Evolutionary conservation across 768 basidiomycete species (phyloP), one percentile per base, ranked within the genome.

Genomic region (Suillus ampliporus): DNA sequence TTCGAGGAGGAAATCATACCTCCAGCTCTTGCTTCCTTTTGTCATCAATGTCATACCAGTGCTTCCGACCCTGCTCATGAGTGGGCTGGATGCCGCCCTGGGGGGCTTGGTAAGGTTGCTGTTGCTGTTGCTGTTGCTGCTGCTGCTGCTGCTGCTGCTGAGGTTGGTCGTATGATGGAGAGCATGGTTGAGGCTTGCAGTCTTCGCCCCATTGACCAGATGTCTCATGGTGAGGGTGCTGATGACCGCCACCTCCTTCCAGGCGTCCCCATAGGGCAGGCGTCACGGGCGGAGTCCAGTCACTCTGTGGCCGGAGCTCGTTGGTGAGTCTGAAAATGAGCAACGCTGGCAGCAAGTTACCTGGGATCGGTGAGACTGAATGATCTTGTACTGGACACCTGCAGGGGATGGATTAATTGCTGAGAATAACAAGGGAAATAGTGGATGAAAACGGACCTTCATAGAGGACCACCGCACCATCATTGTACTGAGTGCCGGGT

Each of bases 341-440:
- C 19, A 10, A 21, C 4, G 13, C 38, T 26, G n/a, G 28, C 9
- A 46, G n/a, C 21, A 31, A 64, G 71, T 60, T 65, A 85, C 89
- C 82, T 90, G 88, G 35, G 90, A 90, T 58, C 70, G 76, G 76
- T 92, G 91, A 10, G 88, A 78, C 69, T 91, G 89, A 65, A 91
- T 85, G 74, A 88, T 88, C 74, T 85, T 87, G 80, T 91, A 92
- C 46, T 73, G 76, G 65, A 74, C 71, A 44, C 84, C 89, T 64
- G 57, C 4, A 67, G 23, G 23, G 47, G 59, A 68, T 58, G 58
- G 10, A 14, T 43, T 23, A 13, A 65, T 71, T 60, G 67, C 67
- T 60, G 35, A 54, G 37, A 23, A 60, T 3, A 3, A 7, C 44
- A 44, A 21, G 31, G 37, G 13, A 8, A 52, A 38, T 34, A 40